Evolutionary conservation across 768 basidiomycete genomes (phyloP).

Genomic region (Kockovaella imperatae): DNA sequence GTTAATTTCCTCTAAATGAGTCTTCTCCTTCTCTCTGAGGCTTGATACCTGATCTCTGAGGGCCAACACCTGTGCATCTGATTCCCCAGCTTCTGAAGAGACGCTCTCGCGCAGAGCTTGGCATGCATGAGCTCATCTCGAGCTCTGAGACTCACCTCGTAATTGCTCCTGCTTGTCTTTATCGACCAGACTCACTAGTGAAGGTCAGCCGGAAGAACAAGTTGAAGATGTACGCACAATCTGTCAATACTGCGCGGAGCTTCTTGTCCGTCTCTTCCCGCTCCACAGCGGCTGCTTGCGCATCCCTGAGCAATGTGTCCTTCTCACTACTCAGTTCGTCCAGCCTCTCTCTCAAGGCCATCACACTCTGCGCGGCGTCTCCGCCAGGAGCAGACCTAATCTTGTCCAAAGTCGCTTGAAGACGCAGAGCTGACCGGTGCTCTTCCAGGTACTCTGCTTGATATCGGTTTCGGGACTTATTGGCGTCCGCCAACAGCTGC

Average conservation of each 20-base stretch:
- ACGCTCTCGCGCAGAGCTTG: constrained; percentile 70
- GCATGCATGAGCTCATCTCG: constrained; percentile 4
- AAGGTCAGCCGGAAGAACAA: neutral
- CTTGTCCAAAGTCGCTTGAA: constrained; percentile 77
- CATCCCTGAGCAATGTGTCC: constrained; percentile 60
- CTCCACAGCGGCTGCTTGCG: constrained; percentile 64
- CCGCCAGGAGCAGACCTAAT: constrained; percentile 76
- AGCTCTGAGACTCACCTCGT: constrained; percentile 44
- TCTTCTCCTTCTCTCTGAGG: constrained; percentile 69
- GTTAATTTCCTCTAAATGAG: constrained; percentile 64
- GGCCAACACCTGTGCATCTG: constrained; percentile 62
- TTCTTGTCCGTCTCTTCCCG: constrained; percentile 59
- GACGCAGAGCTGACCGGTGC: constrained; percentile 70
- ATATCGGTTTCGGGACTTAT: constrained; percentile 78
- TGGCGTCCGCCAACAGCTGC: constrained; percentile 82
- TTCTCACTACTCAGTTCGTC: constrained; percentile 80
- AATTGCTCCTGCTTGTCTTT: constrained; percentile 91
- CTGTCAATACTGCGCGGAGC: constrained; percentile 49
- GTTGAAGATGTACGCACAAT: neutral
- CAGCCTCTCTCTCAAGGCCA: constrained; percentile 72
- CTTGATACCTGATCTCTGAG: constrained; percentile 63
- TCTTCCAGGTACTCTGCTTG: constrained; percentile 77
- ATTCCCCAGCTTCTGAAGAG: constrained; percentile 70
- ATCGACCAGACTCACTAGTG: constrained; percentile 75
- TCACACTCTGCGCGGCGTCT: constrained; percentile 50